Evolutionary conservation across 2,329 filamentous ascomycete species (phyloP).

Genomic region (Phaeoacremonium minimum): DNA sequence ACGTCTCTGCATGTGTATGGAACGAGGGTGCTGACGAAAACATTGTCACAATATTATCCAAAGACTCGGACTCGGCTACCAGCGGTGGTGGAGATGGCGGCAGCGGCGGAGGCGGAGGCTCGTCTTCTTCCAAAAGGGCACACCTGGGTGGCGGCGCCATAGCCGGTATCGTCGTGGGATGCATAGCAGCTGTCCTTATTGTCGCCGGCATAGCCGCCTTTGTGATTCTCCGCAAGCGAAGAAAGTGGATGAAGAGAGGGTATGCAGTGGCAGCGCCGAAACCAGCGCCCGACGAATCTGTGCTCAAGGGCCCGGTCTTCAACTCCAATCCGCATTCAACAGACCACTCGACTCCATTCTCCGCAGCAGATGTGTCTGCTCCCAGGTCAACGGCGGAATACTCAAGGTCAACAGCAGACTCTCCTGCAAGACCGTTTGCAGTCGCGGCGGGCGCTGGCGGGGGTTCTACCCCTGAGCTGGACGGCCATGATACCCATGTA

Average conservation of each 20-base stretch:
- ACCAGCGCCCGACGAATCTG: conserved; percentile 16
- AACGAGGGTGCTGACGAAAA: conserved; percentile 23
- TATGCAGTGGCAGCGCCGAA: conserved; percentile 11
- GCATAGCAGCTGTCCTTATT: conserved; percentile 9
- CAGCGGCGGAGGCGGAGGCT: background rate
- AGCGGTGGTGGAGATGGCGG: background rate
- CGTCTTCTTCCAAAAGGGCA: conserved; percentile 2
- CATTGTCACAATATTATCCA: conserved; percentile 22
- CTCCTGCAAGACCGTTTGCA: conserved; percentile 2
- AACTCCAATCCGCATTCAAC: conserved; percentile 15
- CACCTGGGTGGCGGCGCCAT: conserved; percentile 15
- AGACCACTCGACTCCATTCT: conserved; percentile 16
- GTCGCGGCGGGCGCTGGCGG: conserved; percentile 1
- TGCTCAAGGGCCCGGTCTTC: conserved; percentile 22
- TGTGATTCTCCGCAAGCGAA: conserved; percentile 14
- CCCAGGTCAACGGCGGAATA: conserved; percentile 7
- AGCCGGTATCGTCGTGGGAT: conserved; percentile 18
- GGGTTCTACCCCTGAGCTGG: conserved; percentile 8
- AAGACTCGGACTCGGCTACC: conserved; percentile 5
- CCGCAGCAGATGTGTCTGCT: conserved; percentile 12
- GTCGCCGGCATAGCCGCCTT: conserved; percentile 8
- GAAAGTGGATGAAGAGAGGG: conserved; percentile 13
- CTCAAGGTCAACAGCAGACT: conserved; percentile 5
- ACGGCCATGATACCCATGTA: conserved; percentile 9
- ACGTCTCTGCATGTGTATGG: conserved; percentile 30